A percentile compares a stretch with the other conserved stretches of the same genome.
These are phyloP conservation scores for Bruguiera hainesii DNA, from an alignment of 441 rosid species.

Conservation along the genomic window DNA sequence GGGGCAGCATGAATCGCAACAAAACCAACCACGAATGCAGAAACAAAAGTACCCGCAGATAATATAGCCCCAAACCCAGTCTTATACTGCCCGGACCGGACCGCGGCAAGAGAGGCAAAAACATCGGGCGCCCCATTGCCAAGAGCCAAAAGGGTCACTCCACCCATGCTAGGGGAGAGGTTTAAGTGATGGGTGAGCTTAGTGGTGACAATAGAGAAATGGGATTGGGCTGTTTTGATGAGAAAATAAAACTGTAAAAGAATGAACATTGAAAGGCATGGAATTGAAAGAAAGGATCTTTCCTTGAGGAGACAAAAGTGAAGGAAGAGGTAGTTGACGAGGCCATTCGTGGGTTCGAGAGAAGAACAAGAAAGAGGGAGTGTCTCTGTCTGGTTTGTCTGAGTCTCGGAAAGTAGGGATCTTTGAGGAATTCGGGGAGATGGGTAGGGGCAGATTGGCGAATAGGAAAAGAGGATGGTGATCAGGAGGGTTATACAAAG, in stretches of 20 bases:
- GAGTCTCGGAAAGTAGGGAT: slow-evolving; percentile 28
- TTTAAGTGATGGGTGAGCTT: slow-evolving; percentile 65
- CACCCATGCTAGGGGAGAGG: slow-evolving; percentile 88
- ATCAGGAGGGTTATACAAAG: slow-evolving; percentile 45
- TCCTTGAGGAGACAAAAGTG: slow-evolving; percentile 57
- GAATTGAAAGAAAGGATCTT: slow-evolving; percentile 47
- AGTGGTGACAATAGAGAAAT: slow-evolving; percentile 86
- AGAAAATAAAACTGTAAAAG: slow-evolving; percentile 77
- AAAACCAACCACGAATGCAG: slow-evolving; percentile 88
- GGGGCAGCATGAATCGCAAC: slow-evolving; percentile 92
- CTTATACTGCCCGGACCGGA: slow-evolving; percentile 73
- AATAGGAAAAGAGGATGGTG: slow-evolving; percentile 34
- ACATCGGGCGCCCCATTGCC: slow-evolving; percentile 98
- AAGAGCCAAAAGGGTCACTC: slow-evolving; percentile 84
- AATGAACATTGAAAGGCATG: slow-evolving; percentile 51
- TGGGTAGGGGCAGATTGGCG: background rate
- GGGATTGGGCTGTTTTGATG: slow-evolving; percentile 91
- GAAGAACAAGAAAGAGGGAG: slow-evolving; percentile 32
- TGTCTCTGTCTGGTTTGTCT: background rate
- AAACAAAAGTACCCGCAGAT: slow-evolving; percentile 90
- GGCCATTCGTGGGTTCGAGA: slow-evolving; percentile 36
- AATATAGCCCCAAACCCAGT: slow-evolving; percentile 92
- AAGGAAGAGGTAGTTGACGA: slow-evolving; percentile 59
- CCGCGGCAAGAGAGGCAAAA: slow-evolving; percentile 82
- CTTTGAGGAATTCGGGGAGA: slow-evolving; percentile 32